Conservation (phyloP, 768 basidiomycete genomes). For the Lentinula detonsa region DNA sequence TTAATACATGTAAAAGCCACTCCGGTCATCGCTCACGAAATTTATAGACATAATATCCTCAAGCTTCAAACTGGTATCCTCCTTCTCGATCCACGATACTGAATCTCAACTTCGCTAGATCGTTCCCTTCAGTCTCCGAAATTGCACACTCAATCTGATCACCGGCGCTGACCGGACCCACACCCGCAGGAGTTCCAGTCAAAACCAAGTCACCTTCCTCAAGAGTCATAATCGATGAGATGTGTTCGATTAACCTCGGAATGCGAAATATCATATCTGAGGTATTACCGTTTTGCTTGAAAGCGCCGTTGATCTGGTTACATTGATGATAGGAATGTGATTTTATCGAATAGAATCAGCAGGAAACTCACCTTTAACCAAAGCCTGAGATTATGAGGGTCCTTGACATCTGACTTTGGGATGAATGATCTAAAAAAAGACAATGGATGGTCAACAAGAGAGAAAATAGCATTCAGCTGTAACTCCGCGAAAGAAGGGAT, state of each 20-base stretch:
- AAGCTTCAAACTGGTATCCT: constrained; percentile 40
- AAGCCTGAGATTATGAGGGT: constrained; percentile 73
- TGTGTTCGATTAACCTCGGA: constrained; percentile 80
- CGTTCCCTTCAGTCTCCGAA: constrained; percentile 44
- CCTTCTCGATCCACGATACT: constrained; percentile 59
- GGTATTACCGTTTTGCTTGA: constrained; percentile 84
- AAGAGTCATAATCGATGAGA: constrained; percentile 88
- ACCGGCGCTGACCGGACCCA: constrained; percentile 70
- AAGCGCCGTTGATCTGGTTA: constrained; percentile 70
- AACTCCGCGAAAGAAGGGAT: neutral
- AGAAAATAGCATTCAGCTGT: neutral
- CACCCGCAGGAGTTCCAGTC: constrained; percentile 90
- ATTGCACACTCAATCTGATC: constrained; percentile 77
- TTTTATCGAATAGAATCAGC: neutral
- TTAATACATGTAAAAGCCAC: neutral
- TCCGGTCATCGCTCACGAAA: too few relatives aligned
- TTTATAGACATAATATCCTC: neutral
- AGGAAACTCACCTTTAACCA: constrained; percentile 55
- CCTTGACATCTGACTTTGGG: constrained; percentile 58
- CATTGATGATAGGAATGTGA: neutral
- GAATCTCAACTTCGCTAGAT: constrained; percentile 61
- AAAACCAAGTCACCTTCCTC: constrained; percentile 91
- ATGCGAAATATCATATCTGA: constrained; percentile 91
- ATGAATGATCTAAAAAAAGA: constrained; percentile 60
- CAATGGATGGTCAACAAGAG: neutral